Evolutionary conservation across 2,329 filamentous ascomycete species (phyloP).

Genomic region (Cladosporium sp.): DNA sequence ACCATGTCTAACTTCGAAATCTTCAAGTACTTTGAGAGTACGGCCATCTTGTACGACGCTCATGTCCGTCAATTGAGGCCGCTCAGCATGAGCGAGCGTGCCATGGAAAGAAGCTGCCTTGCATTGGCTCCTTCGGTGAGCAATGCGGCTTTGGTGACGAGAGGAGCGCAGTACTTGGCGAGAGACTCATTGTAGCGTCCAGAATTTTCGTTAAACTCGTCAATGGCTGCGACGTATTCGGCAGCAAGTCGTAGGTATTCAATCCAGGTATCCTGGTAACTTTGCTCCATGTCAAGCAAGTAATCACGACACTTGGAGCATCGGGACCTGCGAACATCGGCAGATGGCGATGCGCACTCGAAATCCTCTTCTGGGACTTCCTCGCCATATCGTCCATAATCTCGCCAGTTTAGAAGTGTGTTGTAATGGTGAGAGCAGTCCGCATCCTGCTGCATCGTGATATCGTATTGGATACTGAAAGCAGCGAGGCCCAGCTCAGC

Average conservation of each 20-base stretch:
- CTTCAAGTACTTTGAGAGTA: too few relatives aligned
- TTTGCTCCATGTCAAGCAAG: not conserved
- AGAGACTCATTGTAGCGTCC: too few relatives aligned
- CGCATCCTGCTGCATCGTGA: not conserved
- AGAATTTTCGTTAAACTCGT: too few relatives aligned
- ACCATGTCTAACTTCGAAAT: too few relatives aligned
- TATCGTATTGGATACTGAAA: not conserved
- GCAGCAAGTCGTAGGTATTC: not conserved
- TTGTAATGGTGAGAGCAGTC: not conserved
- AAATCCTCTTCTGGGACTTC: not conserved
- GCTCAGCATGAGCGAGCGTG: too few relatives aligned
- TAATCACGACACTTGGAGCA: not conserved
- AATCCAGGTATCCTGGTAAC: not conserved
- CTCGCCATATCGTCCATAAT: not conserved
- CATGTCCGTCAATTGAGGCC: too few relatives aligned
- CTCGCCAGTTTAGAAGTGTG: not conserved
- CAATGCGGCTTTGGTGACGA: too few relatives aligned
- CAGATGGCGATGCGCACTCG: not conserved
- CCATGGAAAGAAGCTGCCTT: too few relatives aligned
- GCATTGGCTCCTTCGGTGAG: too few relatives aligned
- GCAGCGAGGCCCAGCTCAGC: not conserved
- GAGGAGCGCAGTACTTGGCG: too few relatives aligned
- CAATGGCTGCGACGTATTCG: not conserved
- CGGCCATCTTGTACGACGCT: too few relatives aligned
- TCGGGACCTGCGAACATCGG: not conserved